Conservation (phyloP, 371 early-diverging fungal species). For the Lichtheimia hyalospora region DNA sequence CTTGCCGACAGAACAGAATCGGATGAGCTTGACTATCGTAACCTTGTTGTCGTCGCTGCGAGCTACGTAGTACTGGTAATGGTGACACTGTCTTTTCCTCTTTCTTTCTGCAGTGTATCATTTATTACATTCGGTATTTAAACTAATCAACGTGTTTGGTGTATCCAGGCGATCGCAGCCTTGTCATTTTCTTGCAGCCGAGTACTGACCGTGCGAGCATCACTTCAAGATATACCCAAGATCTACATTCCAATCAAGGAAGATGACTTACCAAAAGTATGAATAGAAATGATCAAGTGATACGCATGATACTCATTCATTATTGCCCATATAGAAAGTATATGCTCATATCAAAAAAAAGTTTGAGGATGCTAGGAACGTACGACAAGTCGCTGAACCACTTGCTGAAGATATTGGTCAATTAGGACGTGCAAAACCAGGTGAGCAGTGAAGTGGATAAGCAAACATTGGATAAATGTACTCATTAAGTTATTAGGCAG, state of each 20-base stretch:
- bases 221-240: slow-evolving; percentile 70
- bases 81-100: neutral
- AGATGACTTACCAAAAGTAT: slow-evolving; percentile 66
- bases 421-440: slow-evolving; percentile 64
- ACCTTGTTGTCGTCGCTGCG: slow-evolving; percentile 54
- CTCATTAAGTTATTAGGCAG: slow-evolving; percentile 20
- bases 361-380: slow-evolving; percentile 51
- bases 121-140: no score
- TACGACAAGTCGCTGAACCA: slow-evolving; percentile 56
- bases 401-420: slow-evolving; percentile 54
- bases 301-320: neutral
- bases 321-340: slow-evolving; percentile 46
- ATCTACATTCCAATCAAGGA: slow-evolving; percentile 65
- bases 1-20: slow-evolving; percentile 39
- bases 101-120: neutral
- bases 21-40: slow-evolving; percentile 47
- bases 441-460: slow-evolving; percentile 24
- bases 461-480: no score
- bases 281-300: neutral
- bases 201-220: slow-evolving; percentile 52
- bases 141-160: neutral
- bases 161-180: slow-evolving; percentile 30
- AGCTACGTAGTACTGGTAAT: slow-evolving; percentile 58
- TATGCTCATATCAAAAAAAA: slow-evolving; percentile 54
- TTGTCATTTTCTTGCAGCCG: slow-evolving; percentile 59